Conservation (phyloP, 2,329 filamentous ascomycete species). For the Xylariaceae sp. region DNA sequence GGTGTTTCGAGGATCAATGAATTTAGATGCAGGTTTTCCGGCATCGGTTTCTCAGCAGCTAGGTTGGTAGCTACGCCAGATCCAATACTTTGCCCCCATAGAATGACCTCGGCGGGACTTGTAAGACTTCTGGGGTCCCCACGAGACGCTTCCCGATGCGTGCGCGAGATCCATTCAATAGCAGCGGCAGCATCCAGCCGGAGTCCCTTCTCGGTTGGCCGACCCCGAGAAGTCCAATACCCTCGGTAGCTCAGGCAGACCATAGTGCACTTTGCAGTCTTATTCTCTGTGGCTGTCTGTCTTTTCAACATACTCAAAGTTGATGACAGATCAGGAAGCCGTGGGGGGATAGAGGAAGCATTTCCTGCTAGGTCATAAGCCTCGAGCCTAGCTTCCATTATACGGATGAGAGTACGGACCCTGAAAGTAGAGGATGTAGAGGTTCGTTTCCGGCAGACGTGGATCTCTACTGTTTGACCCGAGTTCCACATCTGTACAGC, state of each 20-base stretch:
- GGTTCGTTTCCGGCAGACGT: conserved; percentile 29
- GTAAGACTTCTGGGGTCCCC: conserved; percentile 6
- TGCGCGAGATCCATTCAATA: conserved; percentile 54
- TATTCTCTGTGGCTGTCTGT: conserved; percentile 31
- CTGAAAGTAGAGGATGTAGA: conserved; percentile 57
- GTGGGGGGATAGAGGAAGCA: conserved; percentile 54
- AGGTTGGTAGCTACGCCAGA: conserved; percentile 65
- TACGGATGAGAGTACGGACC: conserved; percentile 37
- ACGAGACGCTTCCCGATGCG: conserved; percentile 32
- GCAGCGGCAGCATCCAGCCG: conserved; percentile 63
- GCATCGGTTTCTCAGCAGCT: conserved; percentile 40
- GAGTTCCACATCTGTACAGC: conserved; percentile 28
- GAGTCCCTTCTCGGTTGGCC: conserved; percentile 66
- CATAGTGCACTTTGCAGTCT: conserved; percentile 41
- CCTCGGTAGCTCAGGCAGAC: conserved; percentile 62
- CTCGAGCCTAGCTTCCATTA: conserved; percentile 11
- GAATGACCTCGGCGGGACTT: conserved; percentile 41
- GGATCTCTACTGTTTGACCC: conserved; percentile 18
- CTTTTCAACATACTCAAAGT: conserved; percentile 46
- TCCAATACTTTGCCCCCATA: conserved; percentile 78
- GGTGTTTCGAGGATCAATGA: conserved; percentile 70
- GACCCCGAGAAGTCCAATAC: conserved; percentile 73
- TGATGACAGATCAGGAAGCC: conserved; percentile 53
- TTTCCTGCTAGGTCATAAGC: conserved; percentile 45
- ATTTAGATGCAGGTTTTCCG: conserved; percentile 39